Conservation (phyloP, 164 flowering plant species). For the Nymphaea colorata region DNA sequence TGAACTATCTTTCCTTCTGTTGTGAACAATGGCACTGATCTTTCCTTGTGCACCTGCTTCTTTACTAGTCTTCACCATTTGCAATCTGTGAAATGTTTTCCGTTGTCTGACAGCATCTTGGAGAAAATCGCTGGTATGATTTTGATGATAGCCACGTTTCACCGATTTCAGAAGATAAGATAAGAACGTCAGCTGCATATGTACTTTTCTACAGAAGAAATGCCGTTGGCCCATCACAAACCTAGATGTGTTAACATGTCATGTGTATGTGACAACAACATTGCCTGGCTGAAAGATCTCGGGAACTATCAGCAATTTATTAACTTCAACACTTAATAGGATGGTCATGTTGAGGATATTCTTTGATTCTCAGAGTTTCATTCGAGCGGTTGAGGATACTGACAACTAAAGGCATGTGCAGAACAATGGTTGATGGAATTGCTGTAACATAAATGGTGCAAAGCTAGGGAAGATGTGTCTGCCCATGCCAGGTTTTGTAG, state of each 20-base stretch:
- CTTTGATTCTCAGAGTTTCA: background rate
- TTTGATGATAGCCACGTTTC: slow-evolving; percentile 76
- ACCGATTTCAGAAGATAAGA: slow-evolving; percentile 51
- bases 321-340: background rate
- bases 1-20: background rate
- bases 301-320: background rate
- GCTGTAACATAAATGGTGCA: background rate
- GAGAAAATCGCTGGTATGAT: slow-evolving; percentile 75
- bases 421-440: background rate
- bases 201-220: slow-evolving; percentile 88
- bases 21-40: background rate
- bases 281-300: background rate
- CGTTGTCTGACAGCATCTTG: slow-evolving; percentile 35
- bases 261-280: no score
- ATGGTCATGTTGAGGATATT: background rate
- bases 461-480: background rate
- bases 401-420: background rate
- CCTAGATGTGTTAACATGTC: background rate
- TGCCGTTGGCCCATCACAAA: slow-evolving; percentile 9
- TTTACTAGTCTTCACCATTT: background rate
- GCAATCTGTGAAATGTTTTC: background rate
- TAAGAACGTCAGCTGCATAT: slow-evolving; percentile 88
- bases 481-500: background rate
- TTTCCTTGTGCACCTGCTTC: background rate
- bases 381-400: background rate